A percentile compares a stretch with the other conserved stretches of the same genome.
phyloP scores from a whole-genome alignment of 1,139 yeast genomes.

The Zygosaccharomyces sapae region DNA sequence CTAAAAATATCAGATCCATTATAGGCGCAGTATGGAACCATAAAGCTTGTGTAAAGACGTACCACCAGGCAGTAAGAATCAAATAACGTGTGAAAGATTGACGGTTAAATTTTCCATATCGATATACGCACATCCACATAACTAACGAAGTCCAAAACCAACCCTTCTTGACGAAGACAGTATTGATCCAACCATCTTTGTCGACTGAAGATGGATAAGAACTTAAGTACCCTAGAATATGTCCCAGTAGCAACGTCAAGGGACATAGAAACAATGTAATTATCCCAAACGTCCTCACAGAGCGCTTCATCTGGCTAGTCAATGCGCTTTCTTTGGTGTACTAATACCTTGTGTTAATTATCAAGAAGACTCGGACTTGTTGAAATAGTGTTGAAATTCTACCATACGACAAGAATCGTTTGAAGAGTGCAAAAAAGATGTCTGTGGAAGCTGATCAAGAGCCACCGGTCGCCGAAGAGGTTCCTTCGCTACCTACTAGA shows the following conservation, averaged over 20 bases:
- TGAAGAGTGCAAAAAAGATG: not conserved
- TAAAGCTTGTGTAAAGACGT: conserved; percentile 31
- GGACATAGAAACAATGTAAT: conserved; percentile 30
- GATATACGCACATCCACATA: conserved; percentile 32
- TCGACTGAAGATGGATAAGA: conserved; percentile 15
- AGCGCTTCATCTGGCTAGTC: not conserved
- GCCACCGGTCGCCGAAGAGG: not conserved
- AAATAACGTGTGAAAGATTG: conserved; percentile 18
- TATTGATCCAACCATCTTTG: conserved; percentile 51
- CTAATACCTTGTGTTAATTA: not conserved
- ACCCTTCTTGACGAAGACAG: conserved; percentile 74
- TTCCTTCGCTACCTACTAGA: conserved; percentile 47
- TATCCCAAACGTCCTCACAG: conserved; percentile 15
- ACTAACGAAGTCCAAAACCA: conserved; percentile 86
- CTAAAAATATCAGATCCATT: conserved; percentile 78
- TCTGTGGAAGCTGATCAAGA: conserved; percentile 2
- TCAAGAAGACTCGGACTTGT: not conserved
- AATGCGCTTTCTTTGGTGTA: not conserved
- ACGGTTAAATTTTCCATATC: conserved; percentile 14
- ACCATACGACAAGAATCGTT: not conserved
- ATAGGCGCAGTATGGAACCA: conserved; percentile 46
- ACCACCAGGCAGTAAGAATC: conserved; percentile 33
- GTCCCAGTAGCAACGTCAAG: conserved; percentile 32
- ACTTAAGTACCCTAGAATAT: conserved; percentile 21
- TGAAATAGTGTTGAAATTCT: not conserved